These are phyloP conservation scores for Brassica rapa DNA, from an alignment of 345 rosid species.

Conservation along the genomic window DNA sequence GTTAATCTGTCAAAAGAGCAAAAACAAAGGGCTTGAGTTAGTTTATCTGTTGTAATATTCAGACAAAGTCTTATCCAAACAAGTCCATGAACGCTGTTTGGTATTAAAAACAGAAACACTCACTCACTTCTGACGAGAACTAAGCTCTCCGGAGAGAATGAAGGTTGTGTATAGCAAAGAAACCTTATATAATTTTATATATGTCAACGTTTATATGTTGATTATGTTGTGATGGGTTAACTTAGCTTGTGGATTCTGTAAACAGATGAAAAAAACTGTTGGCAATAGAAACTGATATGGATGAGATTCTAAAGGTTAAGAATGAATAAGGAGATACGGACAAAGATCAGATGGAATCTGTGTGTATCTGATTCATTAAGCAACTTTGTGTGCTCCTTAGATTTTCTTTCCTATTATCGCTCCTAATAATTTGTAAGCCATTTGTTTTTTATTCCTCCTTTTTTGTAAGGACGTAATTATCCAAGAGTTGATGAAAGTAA, in stretches of 20 bases:
- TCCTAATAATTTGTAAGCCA: constrained; percentile 17
- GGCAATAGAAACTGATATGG: constrained; percentile 28
- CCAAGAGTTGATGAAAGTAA: constrained; percentile 28
- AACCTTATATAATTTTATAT: constrained; percentile 8
- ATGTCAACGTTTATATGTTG: neutral
- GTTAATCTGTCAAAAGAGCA: neutral
- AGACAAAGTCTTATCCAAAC: neutral
- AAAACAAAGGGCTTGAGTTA: neutral
- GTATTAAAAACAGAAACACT: neutral
- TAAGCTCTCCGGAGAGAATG: constrained; percentile 13
- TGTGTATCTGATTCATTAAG: constrained; percentile 44
- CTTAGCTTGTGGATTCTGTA: neutral
- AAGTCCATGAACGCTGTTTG: neutral
- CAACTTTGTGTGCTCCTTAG: constrained; percentile 44
- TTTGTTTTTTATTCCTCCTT: neutral
- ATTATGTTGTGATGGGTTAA: neutral
- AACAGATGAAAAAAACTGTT: constrained; percentile 5
- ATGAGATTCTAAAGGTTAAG: constrained; percentile 56
- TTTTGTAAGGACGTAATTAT: neutral
- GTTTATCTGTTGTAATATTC: neutral
- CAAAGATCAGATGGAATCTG: constrained; percentile 29
- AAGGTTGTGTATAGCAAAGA: neutral
- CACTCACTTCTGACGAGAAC: constrained; percentile 5
- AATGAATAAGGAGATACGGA: constrained; percentile 42
- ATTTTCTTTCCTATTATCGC: constrained; percentile 38